These are phyloP conservation scores for Cladosporium sp. DNA, from an alignment of 2,329 filamentous ascomycete species.

Conservation along the genomic window DNA sequence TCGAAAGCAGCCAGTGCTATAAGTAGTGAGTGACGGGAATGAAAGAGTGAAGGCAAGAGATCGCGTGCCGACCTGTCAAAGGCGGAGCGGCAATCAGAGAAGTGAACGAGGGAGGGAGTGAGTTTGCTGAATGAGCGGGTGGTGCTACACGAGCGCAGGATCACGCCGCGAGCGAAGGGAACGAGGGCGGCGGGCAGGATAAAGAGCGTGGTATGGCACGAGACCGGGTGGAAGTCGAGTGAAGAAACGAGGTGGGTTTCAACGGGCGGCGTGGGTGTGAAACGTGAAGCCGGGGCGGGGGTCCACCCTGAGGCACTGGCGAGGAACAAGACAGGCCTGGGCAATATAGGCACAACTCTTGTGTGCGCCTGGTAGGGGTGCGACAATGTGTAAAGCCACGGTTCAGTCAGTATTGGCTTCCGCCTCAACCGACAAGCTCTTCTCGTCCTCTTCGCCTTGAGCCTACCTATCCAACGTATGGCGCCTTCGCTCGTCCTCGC, in stretches of 20 bases:
- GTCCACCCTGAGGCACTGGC: not conserved
- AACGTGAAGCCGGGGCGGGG: conserved; percentile 3
- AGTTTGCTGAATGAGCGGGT: conserved; percentile 6
- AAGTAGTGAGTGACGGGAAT: conserved; percentile 2
- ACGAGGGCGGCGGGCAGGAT: not conserved
- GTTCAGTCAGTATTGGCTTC: not conserved
- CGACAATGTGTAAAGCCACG: not conserved
- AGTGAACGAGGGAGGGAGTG: not conserved
- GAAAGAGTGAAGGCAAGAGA: not conserved
- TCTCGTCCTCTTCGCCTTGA: not conserved
- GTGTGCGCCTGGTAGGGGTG: conserved; percentile 4
- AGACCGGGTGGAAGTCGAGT: not conserved
- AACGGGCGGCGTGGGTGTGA: not conserved
- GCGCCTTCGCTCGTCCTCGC: not conserved
- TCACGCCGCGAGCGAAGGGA: conserved; percentile 1
- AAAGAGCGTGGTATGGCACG: not conserved
- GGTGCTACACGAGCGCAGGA: conserved; percentile 1
- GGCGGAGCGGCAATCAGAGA: conserved; percentile 1
- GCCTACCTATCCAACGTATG: no score
- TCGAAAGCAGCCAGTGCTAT: conserved; percentile 3
- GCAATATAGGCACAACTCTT: conserved; percentile 7
- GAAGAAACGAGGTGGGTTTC: not conserved
- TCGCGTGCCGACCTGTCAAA: conserved; percentile 10
- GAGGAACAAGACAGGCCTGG: conserved; percentile 9
- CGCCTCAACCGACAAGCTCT: not conserved